A percentile compares a stretch with the other conserved stretches of the same genome.
phyloP scores from a whole-genome alignment of 179 eudicot species.

The Spergularia azorica region DNA sequence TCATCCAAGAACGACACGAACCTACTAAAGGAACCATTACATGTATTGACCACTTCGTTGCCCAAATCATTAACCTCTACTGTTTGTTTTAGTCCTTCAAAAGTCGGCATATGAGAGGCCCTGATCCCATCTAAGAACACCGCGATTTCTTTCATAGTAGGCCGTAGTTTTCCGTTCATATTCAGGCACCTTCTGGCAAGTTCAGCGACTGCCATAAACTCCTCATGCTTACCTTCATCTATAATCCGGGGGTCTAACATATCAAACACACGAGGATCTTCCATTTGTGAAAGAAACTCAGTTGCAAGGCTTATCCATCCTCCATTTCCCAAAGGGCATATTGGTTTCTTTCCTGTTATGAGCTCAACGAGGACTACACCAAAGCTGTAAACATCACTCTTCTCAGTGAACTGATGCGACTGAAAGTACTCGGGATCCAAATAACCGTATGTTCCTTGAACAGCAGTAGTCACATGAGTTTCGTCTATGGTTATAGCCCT shows the following conservation, averaged over 20 bases:
- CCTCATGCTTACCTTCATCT: constrained; percentile 11
- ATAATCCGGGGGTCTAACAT: constrained; percentile 24
- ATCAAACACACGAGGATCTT: constrained; percentile 17
- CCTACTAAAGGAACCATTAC: background rate
- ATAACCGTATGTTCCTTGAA: constrained; percentile 17
- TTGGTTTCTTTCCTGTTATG: constrained; percentile 34
- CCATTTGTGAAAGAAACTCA: constrained; percentile 29
- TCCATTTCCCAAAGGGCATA: constrained; percentile 23
- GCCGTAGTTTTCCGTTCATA: constrained; percentile 33
- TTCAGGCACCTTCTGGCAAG: constrained; percentile 36
- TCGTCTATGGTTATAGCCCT: constrained; percentile 8
- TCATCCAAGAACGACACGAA: background rate
- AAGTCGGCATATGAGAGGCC: background rate
- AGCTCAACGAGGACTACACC: constrained; percentile 44
- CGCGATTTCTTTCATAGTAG: constrained; percentile 24
- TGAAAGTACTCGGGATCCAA: constrained; percentile 11
- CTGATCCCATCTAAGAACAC: constrained; percentile 6
- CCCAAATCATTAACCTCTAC: background rate
- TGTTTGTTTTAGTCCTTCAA: background rate
- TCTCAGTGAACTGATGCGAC: constrained; percentile 4
- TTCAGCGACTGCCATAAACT: constrained; percentile 25
- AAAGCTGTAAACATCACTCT: constrained; percentile 14
- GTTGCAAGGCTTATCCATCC: constrained; percentile 32
- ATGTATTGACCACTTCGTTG: background rate
- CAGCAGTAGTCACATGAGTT: constrained; percentile 9